phyloP scores from a whole-genome alignment of 805 yeast species.

The Sugiyamaella qingdaonensis region DNA sequence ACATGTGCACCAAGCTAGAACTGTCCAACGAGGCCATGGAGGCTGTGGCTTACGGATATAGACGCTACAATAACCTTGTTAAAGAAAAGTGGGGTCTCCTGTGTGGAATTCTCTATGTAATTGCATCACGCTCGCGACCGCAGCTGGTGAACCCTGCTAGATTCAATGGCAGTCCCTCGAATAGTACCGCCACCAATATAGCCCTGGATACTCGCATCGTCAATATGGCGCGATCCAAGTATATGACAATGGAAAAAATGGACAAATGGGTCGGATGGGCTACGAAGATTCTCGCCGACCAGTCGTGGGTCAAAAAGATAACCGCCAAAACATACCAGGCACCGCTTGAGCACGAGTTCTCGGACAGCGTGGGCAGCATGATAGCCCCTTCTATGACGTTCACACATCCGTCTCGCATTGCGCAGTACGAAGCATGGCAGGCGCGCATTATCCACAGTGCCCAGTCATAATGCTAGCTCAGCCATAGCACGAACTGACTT shows the following conservation, averaged over 20 bases:
- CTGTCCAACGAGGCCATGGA: constrained; percentile 17
- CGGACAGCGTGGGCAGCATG: constrained; percentile 27
- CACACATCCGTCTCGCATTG: constrained; percentile 11
- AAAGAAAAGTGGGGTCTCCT: constrained; percentile 35
- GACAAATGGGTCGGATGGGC: constrained; percentile 35
- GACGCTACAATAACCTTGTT: constrained; percentile 29
- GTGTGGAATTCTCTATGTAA: constrained; percentile 30
- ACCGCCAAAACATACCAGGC: constrained; percentile 11
- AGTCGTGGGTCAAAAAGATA: constrained; percentile 30
- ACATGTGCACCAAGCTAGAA: constrained; percentile 18
- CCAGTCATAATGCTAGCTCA: too few species aligned
- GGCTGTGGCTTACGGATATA: constrained; percentile 28
- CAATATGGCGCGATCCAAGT: neutral
- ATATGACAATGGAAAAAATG: constrained; percentile 16
- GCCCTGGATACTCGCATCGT: neutral
- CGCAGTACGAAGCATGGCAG: constrained; percentile 20
- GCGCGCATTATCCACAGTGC: neutral
- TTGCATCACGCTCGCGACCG: constrained; percentile 30
- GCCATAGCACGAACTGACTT: too few species aligned
- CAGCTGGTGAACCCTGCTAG: neutral
- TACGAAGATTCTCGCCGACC: constrained; percentile 32
- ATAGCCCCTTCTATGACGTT: constrained; percentile 19
- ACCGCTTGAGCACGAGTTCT: constrained; percentile 19
- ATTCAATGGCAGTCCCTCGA: neutral
- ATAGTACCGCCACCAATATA: neutral